Evolutionary conservation across 2,329 filamentous ascomycete genomes (phyloP), one percentile per base, ranked within the genome.

Genomic region (Lithohypha guttulata): DNA sequence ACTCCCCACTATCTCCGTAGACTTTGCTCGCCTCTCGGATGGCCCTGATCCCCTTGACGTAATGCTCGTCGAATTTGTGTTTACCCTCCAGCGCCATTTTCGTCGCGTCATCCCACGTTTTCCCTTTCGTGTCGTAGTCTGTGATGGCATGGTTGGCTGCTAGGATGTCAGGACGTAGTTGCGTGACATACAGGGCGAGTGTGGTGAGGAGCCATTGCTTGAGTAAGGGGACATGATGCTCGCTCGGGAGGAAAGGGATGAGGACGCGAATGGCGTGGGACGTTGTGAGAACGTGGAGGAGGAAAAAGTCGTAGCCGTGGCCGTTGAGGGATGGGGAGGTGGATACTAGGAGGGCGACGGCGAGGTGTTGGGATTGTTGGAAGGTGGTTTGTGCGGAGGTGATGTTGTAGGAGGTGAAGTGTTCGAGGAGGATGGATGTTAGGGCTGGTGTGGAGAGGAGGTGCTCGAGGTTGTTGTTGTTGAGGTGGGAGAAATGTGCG

Each of bases 141-240:
- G 69, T 66, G 42, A 91, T 70, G n/a, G n/a, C n/a, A n/a, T n/a
- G n/a, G 27, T 42, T 30, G 6, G 39, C 25, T 19, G 71, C 68
- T 41, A 79, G 72, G 41, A 94, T 75, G 42, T 69, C 64, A 1
- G 87, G 91, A 14, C 89, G 71, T 18, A 81, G 63, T 53, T 84
- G 79, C 2, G 77, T 64, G 38, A 94, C 75, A 55, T 91, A 96
- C 8, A 87, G 73, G 0, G 77, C 73, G 28, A 95, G 59, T 1
- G 81, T 76, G 28, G 94, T 72, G 4, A 98, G 64, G 83, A 85
- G 94, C 86, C 91, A 96, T 57, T 93, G 79, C 26, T 82, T 70
- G 6, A 96, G 69, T 3, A 98, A 64, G 15, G 66, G 65, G 31
- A 85, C 58, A 50, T 94, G 89, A 51, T 79, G 80, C 52, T 76